Conservation (phyloP, 2,329 filamentous ascomycete genomes). For the Mollisia scopiformis region DNA sequence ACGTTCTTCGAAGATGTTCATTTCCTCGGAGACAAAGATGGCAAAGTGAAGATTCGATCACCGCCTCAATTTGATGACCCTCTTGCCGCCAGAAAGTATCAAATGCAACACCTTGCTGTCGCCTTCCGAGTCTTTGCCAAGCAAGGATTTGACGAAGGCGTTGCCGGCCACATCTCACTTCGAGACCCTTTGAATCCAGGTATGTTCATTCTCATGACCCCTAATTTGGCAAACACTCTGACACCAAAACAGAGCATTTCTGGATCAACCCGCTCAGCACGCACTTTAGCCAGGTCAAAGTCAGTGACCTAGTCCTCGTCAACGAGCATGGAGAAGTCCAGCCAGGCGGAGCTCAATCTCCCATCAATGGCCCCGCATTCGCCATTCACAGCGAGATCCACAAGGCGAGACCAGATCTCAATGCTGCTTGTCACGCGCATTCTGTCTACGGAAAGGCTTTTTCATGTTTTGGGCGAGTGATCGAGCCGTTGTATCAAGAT, state of each 20-base stretch:
- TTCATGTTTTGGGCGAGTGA: constrained; percentile 33
- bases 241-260: constrained; percentile 23
- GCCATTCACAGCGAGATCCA: constrained; percentile 42
- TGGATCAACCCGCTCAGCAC: constrained; percentile 22
- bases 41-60: neutral
- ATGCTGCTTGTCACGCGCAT: constrained; percentile 58
- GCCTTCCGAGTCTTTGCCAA: constrained; percentile 48
- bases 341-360: constrained; percentile 35
- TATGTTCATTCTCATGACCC: neutral
- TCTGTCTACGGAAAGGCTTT: constrained; percentile 60
- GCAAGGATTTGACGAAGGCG: constrained; percentile 44
- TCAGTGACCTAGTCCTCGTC: constrained; percentile 49
- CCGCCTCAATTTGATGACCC: constrained; percentile 24
- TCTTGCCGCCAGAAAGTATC: constrained; percentile 31
- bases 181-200: constrained; percentile 21
- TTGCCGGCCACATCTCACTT: constrained; percentile 45
- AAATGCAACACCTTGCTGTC: constrained; percentile 44
- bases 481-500: constrained; percentile 27
- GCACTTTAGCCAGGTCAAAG: constrained; percentile 38
- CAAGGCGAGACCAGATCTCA: constrained; percentile 56
- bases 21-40: neutral
- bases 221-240: neutral
- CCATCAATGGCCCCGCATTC: constrained; percentile 41
- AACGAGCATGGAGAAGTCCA: constrained; percentile 37
- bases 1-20: neutral